Percentiles rank a stretch among this genome's conserved stretches.
Evolutionary conservation across 306 rosid species (phyloP).

Genomic region (Casuarina cunninghamiana): DNA sequence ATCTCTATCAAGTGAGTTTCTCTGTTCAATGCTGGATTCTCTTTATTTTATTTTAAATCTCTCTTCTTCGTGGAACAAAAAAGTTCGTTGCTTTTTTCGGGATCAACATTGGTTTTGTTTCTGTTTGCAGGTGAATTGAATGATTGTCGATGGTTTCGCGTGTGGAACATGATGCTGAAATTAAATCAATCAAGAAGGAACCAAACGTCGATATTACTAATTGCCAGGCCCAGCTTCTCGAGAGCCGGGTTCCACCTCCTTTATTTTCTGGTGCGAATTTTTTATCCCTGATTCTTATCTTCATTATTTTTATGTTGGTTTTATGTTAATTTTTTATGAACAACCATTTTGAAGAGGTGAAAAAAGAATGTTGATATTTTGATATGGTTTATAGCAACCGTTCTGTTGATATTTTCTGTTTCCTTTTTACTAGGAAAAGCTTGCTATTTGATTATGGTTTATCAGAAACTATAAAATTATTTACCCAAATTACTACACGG

Average conservation of each 20-base stretch:
- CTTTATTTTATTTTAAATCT: background rate
- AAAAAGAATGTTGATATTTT: background rate
- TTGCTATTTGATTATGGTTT: background rate
- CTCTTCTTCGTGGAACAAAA: background rate
- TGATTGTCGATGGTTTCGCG: constrained; percentile 34
- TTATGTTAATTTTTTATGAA: background rate
- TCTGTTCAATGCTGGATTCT: background rate
- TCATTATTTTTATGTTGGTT: background rate
- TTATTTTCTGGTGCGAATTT: constrained; percentile 32
- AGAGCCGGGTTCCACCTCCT: constrained; percentile 32
- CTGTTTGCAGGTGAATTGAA: constrained; percentile 19
- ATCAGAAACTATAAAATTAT: background rate
- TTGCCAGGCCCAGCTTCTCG: constrained; percentile 46
- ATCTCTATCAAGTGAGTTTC: background rate
- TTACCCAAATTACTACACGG: no score
- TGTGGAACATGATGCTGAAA: constrained; percentile 27
- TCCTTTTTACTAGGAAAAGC: background rate
- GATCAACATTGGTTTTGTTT: background rate
- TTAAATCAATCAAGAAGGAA: constrained; percentile 8
- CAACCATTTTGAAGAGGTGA: background rate
- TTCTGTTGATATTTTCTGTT: background rate
- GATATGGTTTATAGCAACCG: no score
- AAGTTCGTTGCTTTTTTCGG: constrained; percentile 1
- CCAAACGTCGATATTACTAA: constrained; percentile 18
- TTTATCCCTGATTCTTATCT: background rate